Evolutionary conservation across 108 stramenopile genomes (phyloP).

Genomic region (Nitzschia putrida): DNA sequence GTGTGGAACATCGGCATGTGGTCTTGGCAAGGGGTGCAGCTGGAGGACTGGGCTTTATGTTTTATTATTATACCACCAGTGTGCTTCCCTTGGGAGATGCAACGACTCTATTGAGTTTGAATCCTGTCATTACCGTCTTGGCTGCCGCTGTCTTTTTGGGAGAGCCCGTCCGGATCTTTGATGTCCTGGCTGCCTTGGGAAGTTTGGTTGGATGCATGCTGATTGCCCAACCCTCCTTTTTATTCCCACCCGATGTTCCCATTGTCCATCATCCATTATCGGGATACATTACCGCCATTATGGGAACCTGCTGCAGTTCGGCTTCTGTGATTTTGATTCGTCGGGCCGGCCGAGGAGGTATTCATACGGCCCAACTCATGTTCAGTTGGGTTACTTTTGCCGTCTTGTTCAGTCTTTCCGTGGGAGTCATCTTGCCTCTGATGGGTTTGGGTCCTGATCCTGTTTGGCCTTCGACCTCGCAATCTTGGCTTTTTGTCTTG

Average conservation of each 20-base stretch:
- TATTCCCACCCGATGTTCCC: slow-evolving; percentile 21
- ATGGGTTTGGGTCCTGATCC: slow-evolving; percentile 2
- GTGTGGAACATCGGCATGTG: background rate
- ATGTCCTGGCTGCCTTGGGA: slow-evolving; percentile 31
- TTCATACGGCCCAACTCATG: slow-evolving; percentile 52
- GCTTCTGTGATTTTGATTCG: slow-evolving; percentile 46
- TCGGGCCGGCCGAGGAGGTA: slow-evolving; percentile 45
- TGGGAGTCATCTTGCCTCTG: slow-evolving; percentile 22
- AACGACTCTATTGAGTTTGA: slow-evolving; percentile 42
- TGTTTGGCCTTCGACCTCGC: slow-evolving; percentile 35
- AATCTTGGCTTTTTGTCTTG: slow-evolving; percentile 28
- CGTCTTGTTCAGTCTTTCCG: slow-evolving; percentile 34
- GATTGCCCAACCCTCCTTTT: slow-evolving; percentile 47
- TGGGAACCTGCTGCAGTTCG: slow-evolving; percentile 36
- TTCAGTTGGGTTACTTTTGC: slow-evolving; percentile 50
- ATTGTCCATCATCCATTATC: slow-evolving; percentile 1
- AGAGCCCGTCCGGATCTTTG: slow-evolving; percentile 30
- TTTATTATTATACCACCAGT: slow-evolving; percentile 39
- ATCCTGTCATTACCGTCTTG: slow-evolving; percentile 53
- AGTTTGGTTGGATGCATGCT: slow-evolving; percentile 40
- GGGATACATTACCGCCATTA: slow-evolving; percentile 49
- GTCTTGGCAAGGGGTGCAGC: slow-evolving; percentile 33
- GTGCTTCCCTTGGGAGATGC: slow-evolving; percentile 57
- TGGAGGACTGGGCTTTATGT: slow-evolving; percentile 49
- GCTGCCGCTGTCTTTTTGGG: slow-evolving; percentile 36